Percentiles rank a stretch among this genome's conserved stretches.
Evolutionary conservation across 2,329 filamentous ascomycete genomes (phyloP).

Genomic region (Fusarium nematophilum): DNA sequence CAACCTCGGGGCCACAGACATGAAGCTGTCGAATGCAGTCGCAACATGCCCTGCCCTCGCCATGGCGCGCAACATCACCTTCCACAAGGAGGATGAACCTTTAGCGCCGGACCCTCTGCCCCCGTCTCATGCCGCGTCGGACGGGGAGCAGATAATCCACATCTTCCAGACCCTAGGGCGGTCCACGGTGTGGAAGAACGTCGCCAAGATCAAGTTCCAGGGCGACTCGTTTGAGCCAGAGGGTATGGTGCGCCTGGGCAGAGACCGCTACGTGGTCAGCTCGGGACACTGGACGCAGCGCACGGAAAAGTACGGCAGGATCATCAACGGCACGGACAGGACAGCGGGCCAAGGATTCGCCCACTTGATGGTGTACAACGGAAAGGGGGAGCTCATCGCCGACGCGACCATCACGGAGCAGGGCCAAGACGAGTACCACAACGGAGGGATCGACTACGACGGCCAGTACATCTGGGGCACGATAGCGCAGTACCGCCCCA

Average conservation of each 20-base stretch:
- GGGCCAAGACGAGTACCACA: constrained; percentile 56
- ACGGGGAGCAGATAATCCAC: constrained; percentile 51
- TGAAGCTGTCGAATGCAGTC: constrained; percentile 32
- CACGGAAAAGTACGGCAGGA: constrained; percentile 54
- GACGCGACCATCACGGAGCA: constrained; percentile 56
- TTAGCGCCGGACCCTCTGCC: constrained; percentile 51
- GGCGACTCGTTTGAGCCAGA: constrained; percentile 62
- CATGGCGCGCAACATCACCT: constrained; percentile 49
- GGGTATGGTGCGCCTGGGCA: constrained; percentile 57
- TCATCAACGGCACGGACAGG: constrained; percentile 64
- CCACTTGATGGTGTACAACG: constrained; percentile 58
- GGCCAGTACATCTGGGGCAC: constrained; percentile 59
- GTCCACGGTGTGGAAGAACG: constrained; percentile 55
- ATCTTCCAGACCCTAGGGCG: constrained; percentile 51
- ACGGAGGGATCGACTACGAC: constrained; percentile 62
- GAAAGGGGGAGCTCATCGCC: constrained; percentile 54
- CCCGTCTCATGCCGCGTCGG: constrained; percentile 47
- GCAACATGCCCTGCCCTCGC: constrained; percentile 31
- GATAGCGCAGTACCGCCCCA: constrained; percentile 59
- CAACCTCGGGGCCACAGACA: constrained; percentile 15
- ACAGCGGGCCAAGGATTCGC: constrained; percentile 57
- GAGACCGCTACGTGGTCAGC: constrained; percentile 58
- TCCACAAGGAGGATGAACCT: constrained; percentile 42
- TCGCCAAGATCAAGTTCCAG: constrained; percentile 56
- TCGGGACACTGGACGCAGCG: constrained; percentile 56